phyloP scores from a whole-genome alignment of 768 basidiomycete species.

The Suillus brevipes region DNA sequence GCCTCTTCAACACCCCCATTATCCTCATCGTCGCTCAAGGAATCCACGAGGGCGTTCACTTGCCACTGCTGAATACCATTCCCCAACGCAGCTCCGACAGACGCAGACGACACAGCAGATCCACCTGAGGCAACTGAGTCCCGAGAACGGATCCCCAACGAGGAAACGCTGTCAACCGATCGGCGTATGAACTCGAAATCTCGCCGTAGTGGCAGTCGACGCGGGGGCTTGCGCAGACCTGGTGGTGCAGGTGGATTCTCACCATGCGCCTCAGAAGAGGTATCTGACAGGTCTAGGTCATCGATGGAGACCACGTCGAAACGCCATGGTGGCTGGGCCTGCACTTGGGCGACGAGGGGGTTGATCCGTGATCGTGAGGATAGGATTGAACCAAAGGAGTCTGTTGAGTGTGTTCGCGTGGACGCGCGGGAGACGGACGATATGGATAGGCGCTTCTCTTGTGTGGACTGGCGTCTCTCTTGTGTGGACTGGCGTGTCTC shows the following conservation, averaged over 20 bases:
- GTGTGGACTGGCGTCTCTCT: neutral
- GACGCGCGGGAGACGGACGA: constrained; percentile 21
- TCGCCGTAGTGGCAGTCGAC: constrained; percentile 69
- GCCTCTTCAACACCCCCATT: constrained; percentile 81
- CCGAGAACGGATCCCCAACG: constrained; percentile 70
- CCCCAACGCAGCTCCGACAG: constrained; percentile 41
- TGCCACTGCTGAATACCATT: constrained; percentile 76
- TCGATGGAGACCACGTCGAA: constrained; percentile 79
- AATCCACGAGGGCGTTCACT: constrained; percentile 74
- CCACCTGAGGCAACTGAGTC: constrained; percentile 56
- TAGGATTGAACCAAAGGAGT: constrained; percentile 34
- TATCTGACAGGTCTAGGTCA: constrained; percentile 78
- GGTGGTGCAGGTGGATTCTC: constrained; percentile 44
- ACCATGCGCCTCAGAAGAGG: constrained; percentile 56
- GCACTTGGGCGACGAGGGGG: constrained; percentile 34
- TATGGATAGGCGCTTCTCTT: neutral
- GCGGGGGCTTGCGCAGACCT: constrained; percentile 53
- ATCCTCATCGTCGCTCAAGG: constrained; percentile 68
- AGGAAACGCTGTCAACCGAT: constrained; percentile 72
- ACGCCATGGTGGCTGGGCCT: constrained; percentile 49
- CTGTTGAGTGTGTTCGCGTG: constrained; percentile 33
- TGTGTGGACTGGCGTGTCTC: neutral
- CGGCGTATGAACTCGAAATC: constrained; percentile 80
- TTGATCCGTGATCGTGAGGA: constrained; percentile 32
- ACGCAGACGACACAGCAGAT: constrained; percentile 32